Percentiles rank a stretch among this genome's conserved stretches.
Conservation (phyloP, 2,329 filamentous ascomycete genomes). For the Chaetomium globosum region DNA sequence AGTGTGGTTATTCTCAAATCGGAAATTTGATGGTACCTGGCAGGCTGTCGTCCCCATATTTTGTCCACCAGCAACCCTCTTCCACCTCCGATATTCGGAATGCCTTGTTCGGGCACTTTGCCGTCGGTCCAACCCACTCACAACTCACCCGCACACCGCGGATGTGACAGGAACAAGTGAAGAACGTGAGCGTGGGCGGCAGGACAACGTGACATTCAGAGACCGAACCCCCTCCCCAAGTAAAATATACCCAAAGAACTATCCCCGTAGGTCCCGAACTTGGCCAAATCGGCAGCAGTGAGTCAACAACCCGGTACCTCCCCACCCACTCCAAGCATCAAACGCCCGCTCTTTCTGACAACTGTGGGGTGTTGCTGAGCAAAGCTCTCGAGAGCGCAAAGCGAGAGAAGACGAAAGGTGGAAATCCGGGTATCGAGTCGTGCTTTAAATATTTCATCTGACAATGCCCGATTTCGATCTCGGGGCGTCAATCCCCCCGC, state of each 20-base stretch:
- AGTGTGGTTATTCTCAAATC: background rate
- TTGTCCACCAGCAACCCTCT: constrained; percentile 1
- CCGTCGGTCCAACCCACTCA: constrained; percentile 9
- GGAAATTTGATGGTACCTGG: background rate
- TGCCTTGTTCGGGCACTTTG: background rate
- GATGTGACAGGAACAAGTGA: constrained; percentile 2
- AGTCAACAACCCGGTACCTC: constrained; percentile 10
- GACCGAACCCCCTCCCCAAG: background rate
- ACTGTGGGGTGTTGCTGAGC: background rate
- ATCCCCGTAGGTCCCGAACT: background rate
- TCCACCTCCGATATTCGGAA: constrained; percentile 31
- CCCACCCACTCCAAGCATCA: background rate
- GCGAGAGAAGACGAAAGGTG: background rate
- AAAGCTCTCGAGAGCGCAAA: background rate
- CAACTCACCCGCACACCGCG: constrained; percentile 1
- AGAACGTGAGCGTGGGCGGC: constrained; percentile 28
- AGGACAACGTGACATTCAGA: constrained; percentile 7
- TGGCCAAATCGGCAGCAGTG: background rate
- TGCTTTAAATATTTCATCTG: background rate
- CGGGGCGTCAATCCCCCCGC: constrained; percentile 73
- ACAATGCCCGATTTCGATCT: constrained; percentile 56
- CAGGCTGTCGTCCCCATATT: constrained; percentile 15
- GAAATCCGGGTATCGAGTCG: background rate
- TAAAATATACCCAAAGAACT: background rate
- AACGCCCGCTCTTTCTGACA: background rate